Evolutionary conservation across 148 eudicot species (phyloP).

Genomic region (Bassia scoparia): DNA sequence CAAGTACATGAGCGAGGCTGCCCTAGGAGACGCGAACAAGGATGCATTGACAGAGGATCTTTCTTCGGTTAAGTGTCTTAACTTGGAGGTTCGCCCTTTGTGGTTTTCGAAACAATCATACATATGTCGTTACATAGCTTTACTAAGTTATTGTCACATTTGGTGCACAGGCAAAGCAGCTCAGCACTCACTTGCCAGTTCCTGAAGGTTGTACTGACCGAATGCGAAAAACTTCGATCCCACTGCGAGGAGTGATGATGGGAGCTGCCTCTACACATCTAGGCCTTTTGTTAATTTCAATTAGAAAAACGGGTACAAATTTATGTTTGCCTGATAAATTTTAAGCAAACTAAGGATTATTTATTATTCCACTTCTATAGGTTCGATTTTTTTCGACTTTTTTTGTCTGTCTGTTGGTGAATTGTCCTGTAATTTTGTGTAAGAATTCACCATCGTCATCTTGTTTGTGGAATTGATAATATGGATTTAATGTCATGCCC

Average conservation of each 20-base stretch:
- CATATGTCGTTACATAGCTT: not conserved
- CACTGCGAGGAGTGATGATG: constrained; percentile 88
- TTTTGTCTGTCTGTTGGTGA: constrained; percentile 21
- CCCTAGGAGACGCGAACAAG: constrained; percentile 89
- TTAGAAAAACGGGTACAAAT: not conserved
- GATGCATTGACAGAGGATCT: constrained; percentile 57
- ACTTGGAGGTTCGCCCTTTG: constrained; percentile 15
- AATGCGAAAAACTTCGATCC: constrained; percentile 62
- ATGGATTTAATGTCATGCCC: not conserved
- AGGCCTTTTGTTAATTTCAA: constrained; percentile 14
- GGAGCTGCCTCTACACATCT: constrained; percentile 62
- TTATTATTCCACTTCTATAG: constrained; percentile 19
- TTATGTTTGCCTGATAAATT: constrained; percentile 1
- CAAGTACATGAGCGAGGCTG: constrained; percentile 64
- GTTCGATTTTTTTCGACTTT: constrained; percentile 11
- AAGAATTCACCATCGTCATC: constrained; percentile 11
- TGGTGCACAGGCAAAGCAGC: constrained; percentile 71
- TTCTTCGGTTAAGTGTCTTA: constrained; percentile 58
- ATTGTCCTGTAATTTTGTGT: constrained; percentile 36
- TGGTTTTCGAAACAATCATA: not conserved
- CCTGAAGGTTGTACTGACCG: constrained; percentile 89
- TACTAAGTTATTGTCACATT: not conserved
- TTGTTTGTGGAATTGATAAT: not conserved
- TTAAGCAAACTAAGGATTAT: not conserved
- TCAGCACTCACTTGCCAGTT: constrained; percentile 59